These are phyloP conservation scores for Datura wrightii DNA, from an alignment of 257 asterid species.

Conservation along the genomic window DNA sequence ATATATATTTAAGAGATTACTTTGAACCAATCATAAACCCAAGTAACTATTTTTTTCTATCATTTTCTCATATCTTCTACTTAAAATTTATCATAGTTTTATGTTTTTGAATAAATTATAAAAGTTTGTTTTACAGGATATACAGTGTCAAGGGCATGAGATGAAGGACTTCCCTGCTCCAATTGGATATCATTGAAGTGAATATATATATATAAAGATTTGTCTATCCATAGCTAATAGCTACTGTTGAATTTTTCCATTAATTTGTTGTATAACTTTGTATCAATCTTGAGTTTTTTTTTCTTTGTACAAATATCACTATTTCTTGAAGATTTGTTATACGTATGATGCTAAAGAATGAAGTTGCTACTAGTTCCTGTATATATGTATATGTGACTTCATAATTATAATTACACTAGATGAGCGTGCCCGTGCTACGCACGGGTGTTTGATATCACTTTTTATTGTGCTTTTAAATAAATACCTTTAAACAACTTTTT, in stretches of 20 bases:
- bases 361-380: background rate
- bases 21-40: too few relatives aligned
- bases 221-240: background rate
- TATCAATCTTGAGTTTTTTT: background rate
- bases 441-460: too few relatives aligned
- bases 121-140: constrained; percentile 51
- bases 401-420: too few relatives aligned
- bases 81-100: background rate
- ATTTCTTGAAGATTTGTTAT: background rate
- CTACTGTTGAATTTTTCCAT: background rate
- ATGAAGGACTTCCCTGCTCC: constrained; percentile 61
- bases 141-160: constrained; percentile 59
- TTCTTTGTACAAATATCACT: background rate
- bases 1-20: background rate
- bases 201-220: background rate
- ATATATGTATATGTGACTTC: too few relatives aligned
- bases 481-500: too few relatives aligned
- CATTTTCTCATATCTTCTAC: background rate
- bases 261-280: background rate
- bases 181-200: constrained; percentile 51
- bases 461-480: too few relatives aligned
- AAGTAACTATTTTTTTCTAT: too few relatives aligned
- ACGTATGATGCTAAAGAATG: background rate
- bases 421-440: too few relatives aligned
- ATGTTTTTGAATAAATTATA: background rate